phyloP scores from a whole-genome alignment of 164 flowering plant species.

The Buxus sempervirens region DNA sequence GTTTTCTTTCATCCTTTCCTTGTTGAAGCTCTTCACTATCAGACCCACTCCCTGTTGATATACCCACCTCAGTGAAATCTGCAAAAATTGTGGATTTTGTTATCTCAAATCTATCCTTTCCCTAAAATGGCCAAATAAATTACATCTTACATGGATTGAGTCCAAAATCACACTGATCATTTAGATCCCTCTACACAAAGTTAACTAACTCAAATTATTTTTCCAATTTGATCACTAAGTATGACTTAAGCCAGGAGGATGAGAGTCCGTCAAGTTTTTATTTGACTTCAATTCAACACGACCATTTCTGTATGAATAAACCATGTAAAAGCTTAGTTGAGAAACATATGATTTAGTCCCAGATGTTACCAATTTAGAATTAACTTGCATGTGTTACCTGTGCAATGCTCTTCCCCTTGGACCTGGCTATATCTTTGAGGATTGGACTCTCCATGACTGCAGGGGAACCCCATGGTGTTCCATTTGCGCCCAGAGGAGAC shows the following conservation, averaged over 20 bases:
- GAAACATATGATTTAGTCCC: too few relatives aligned
- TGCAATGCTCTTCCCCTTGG: slow-evolving; percentile 20
- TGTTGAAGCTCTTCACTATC: too few relatives aligned
- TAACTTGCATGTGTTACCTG: slow-evolving; percentile 15
- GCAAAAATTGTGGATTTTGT: background rate
- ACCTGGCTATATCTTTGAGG: slow-evolving; percentile 21
- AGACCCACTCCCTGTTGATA: slow-evolving; percentile 13
- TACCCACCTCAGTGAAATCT: slow-evolving; percentile 20
- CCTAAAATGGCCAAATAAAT: too few relatives aligned
- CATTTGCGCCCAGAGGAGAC: slow-evolving; percentile 27
- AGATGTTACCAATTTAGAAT: too few relatives aligned
- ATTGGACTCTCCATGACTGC: slow-evolving; percentile 19
- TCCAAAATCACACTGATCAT: background rate
- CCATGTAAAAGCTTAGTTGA: too few relatives aligned
- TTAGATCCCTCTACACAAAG: background rate
- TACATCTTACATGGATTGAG: too few relatives aligned
- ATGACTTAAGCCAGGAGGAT: too few relatives aligned
- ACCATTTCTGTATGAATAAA: too few relatives aligned
- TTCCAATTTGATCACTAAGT: too few relatives aligned
- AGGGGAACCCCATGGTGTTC: slow-evolving; percentile 22
- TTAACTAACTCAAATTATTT: too few relatives aligned
- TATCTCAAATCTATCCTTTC: background rate
- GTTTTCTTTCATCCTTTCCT: slow-evolving; percentile 20
- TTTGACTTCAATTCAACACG: too few relatives aligned
- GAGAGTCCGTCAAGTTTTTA: too few relatives aligned